phyloP scores from a whole-genome alignment of 2,329 filamentous ascomycete genomes.

The Torrubiellomyces zombiae region DNA sequence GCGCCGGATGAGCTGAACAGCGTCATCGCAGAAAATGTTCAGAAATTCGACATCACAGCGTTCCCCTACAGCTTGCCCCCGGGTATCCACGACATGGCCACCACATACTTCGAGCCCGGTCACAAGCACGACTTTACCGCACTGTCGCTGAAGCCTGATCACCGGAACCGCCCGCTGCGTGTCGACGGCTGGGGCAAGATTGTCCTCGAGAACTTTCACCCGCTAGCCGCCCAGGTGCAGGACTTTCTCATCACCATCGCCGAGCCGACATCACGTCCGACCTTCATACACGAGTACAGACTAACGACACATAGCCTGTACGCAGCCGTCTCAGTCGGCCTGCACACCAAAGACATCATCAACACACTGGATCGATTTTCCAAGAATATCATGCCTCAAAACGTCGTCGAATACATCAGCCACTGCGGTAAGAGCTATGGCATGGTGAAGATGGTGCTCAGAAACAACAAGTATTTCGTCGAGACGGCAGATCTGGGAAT shows the following conservation, averaged over 20 bases:
- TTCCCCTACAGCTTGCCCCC: conserved; percentile 32
- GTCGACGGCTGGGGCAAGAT: not conserved
- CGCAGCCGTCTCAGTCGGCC: conserved; percentile 86
- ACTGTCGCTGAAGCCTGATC: conserved; percentile 70
- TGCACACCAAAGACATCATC: conserved; percentile 63
- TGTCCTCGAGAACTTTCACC: conserved; percentile 1
- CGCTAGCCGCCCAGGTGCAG: not conserved
- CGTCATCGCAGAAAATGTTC: conserved; percentile 39
- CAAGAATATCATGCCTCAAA: conserved; percentile 61
- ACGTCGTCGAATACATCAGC: conserved; percentile 52
- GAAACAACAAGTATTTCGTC: conserved; percentile 74
- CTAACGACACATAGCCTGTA: conserved; percentile 88
- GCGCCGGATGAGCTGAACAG: conserved; percentile 32
- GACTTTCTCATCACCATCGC: conserved; percentile 43
- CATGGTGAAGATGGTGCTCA: conserved; percentile 77
- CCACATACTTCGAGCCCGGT: too few relatives aligned
- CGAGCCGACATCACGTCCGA: conserved; percentile 79
- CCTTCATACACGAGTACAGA: conserved; percentile 83
- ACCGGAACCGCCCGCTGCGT: conserved; percentile 55
- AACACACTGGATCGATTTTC: conserved; percentile 65
- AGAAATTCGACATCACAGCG: conserved; percentile 38
- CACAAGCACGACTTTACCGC: conserved; percentile 73
- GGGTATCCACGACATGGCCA: conserved; percentile 29
- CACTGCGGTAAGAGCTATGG: conserved; percentile 70
- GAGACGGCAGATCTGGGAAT: conserved; percentile 69